phyloP scores from a whole-genome alignment of 495 filamentous ascomycete species.

The Articulospora tetracladia region DNA sequence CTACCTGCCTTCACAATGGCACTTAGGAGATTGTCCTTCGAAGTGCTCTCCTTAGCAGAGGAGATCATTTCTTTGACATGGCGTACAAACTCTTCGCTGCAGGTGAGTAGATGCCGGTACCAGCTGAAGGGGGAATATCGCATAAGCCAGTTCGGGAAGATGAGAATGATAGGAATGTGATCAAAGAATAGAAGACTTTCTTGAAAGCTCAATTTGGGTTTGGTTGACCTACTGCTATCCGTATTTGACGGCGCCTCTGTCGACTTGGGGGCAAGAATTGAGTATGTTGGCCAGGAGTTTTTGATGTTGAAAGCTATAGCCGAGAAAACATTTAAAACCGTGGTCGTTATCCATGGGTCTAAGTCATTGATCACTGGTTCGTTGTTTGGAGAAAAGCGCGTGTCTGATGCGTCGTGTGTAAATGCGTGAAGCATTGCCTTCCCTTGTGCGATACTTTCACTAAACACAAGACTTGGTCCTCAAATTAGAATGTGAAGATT shows the following conservation, averaged over 20 bases:
- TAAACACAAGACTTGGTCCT: conserved; percentile 5
- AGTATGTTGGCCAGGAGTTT: conserved; percentile 1
- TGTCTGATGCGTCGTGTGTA: conserved; percentile 3
- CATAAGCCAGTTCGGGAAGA: conserved; percentile 5
- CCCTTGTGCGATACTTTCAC: background rate
- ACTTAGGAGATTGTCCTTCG: conserved; percentile 35
- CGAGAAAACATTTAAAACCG: conserved; percentile 2
- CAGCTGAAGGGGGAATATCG: conserved; percentile 17
- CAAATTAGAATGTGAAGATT: conserved; percentile 43
- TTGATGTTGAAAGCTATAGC: conserved; percentile 2
- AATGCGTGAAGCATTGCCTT: conserved; percentile 12
- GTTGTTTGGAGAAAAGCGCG: background rate
- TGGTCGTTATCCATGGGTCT: background rate
- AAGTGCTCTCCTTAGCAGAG: conserved; percentile 39
- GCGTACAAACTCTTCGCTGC: conserved; percentile 42
- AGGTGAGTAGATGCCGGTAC: conserved; percentile 27
- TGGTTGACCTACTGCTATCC: background rate
- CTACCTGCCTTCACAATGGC: conserved; percentile 17
- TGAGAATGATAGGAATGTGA: conserved; percentile 30
- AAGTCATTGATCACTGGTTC: conserved; percentile 13
- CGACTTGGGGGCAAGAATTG: background rate
- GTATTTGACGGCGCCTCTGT: too few relatives aligned
- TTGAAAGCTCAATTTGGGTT: background rate
- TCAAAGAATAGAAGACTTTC: background rate
- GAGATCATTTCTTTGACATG: conserved; percentile 46